Conservation (phyloP, 78 protist genomes). For the Dictyostelium purpureum region DNA sequence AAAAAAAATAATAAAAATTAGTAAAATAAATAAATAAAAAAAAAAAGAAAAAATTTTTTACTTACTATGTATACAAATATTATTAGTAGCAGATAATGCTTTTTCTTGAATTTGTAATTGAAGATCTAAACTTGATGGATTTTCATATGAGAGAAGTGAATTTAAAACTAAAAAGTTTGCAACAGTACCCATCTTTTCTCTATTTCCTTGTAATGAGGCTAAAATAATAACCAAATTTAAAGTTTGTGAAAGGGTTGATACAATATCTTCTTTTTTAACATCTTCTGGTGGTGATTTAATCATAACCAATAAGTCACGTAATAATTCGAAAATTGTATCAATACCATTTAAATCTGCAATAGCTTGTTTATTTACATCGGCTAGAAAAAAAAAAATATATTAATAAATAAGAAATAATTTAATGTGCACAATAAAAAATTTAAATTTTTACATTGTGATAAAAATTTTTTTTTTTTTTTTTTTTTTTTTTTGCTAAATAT, state of each 20-base stretch:
- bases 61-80: constrained; percentile 62
- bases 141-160: neutral
- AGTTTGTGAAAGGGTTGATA: constrained; percentile 38
- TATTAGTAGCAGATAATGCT: constrained; percentile 46
- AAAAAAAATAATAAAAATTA: neutral
- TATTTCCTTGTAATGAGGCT: constrained; percentile 11
- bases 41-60: neutral
- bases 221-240: constrained; percentile 40
- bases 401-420: neutral
- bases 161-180: constrained; percentile 39
- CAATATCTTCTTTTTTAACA: constrained; percentile 42
- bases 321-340: constrained; percentile 31
- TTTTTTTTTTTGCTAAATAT: neutral
- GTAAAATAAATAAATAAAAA: neutral
- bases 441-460: neutral
- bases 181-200: constrained; percentile 60
- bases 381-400: neutral
- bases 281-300: constrained; percentile 60
- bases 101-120: constrained; percentile 46
- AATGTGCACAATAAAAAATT: neutral
- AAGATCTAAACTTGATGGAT: constrained; percentile 4
- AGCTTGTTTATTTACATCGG: constrained; percentile 57
- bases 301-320: constrained; percentile 21
- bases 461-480: neutral
- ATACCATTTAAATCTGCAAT: constrained; percentile 28